Evolutionary conservation across 2,329 filamentous ascomycete genomes (phyloP).

Genomic region (Sporothrix brasiliensis): DNA sequence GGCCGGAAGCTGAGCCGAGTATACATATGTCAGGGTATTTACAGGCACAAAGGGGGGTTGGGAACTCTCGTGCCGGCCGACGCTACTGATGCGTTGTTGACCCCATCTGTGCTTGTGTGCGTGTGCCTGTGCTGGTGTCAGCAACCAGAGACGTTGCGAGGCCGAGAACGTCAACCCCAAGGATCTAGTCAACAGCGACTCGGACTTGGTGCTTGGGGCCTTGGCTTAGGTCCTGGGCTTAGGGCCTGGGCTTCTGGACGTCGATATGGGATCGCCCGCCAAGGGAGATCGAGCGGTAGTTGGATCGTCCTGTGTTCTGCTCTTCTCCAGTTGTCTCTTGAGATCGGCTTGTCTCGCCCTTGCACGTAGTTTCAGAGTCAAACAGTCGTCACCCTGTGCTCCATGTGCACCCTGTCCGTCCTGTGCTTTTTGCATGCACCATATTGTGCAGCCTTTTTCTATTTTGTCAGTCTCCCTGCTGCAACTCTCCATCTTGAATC

Average conservation of each 20-base stretch:
- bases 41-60: neutral
- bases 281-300: constrained; percentile 18
- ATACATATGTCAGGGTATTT: neutral
- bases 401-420: no score
- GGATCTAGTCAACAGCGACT: neutral
- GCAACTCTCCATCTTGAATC: neutral
- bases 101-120: constrained; percentile 5
- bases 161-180: neutral
- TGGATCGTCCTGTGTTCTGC: neutral
- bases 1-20: constrained; percentile 8
- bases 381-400: constrained; percentile 12
- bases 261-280: constrained; percentile 8
- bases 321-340: neutral
- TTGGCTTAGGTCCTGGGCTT: neutral
- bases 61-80: neutral
- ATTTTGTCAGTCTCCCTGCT: neutral
- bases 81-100: neutral
- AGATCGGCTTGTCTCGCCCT: neutral
- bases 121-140: neutral
- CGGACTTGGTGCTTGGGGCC: neutral
- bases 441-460: neutral
- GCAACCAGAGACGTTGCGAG: neutral
- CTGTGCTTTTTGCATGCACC: neutral
- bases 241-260: neutral
- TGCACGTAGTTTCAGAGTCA: constrained; percentile 16